Conservation (phyloP, 169 alveolate species). For the Ichthyophthirius multifiliis region DNA sequence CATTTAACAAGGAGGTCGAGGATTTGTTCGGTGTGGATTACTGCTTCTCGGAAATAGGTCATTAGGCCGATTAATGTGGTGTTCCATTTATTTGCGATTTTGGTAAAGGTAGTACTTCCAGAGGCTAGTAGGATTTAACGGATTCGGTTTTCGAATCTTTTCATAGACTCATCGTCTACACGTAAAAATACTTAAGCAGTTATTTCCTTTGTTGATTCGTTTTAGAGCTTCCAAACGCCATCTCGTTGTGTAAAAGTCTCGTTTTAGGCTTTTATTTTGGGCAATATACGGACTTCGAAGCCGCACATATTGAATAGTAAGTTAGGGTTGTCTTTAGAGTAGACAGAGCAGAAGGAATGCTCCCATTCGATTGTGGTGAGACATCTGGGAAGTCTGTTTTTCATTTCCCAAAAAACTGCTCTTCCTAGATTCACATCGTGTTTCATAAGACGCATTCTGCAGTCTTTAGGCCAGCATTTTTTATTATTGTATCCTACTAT, state of each 20-base stretch:
- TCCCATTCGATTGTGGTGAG: constrained; percentile 97
- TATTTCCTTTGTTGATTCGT: constrained; percentile 97
- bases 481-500: constrained; percentile 98
- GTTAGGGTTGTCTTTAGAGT: constrained; percentile 98
- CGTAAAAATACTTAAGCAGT: constrained; percentile 98
- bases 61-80: constrained; percentile 97
- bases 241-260: constrained; percentile 89
- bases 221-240: constrained; percentile 98
- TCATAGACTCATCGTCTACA: constrained; percentile 98
- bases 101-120: constrained; percentile 99
- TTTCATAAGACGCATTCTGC: constrained; percentile 98
- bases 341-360: constrained; percentile 97
- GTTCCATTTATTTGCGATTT: constrained; percentile 99
- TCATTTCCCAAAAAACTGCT: constrained; percentile 99
- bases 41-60: constrained; percentile 99
- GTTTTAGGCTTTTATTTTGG: constrained; percentile 85
- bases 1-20: constrained; percentile 98
- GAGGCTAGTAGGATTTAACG: constrained; percentile 98
- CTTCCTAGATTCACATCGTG: constrained; percentile 99
- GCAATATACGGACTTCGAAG: constrained; percentile 96
- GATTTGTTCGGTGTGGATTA: constrained; percentile 97
- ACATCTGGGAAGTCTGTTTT: constrained; percentile 98
- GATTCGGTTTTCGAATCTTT: constrained; percentile 95
- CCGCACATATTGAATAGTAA: constrained; percentile 98
- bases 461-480: constrained; percentile 99